Conservation (phyloP, 257 asterid species). For the Coffea canephora region DNA sequence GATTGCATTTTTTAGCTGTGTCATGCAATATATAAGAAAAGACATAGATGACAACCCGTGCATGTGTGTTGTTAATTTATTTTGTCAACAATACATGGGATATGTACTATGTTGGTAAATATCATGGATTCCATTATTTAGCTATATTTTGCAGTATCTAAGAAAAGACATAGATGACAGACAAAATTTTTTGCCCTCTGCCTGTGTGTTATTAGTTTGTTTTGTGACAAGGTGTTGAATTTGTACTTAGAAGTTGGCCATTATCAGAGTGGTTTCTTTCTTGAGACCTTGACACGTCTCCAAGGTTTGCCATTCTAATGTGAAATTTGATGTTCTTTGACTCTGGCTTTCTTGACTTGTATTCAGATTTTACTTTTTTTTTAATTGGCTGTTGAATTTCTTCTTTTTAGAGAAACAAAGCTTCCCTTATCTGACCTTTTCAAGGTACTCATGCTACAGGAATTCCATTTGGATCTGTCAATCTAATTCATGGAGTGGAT, state of each 20-base stretch:
- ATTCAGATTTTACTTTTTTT: not conserved
- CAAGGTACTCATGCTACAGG: constrained; percentile 51
- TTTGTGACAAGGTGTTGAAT: not conserved
- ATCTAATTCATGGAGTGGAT: constrained; percentile 91
- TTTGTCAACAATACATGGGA: not conserved
- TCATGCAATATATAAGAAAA: not conserved
- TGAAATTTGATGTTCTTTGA: not conserved
- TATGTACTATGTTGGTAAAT: not conserved
- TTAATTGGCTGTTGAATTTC: not conserved
- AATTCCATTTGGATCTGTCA: constrained; percentile 97
- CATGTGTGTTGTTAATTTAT: no score
- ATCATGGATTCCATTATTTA: not conserved
- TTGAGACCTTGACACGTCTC: not conserved
- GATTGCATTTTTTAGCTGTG: not conserved
- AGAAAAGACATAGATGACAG: not conserved
- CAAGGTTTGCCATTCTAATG: not conserved
- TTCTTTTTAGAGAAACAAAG: not conserved
- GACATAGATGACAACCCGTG: not conserved
- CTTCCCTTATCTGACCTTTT: constrained; percentile 7
- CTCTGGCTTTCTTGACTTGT: not conserved
- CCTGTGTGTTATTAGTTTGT: not conserved
- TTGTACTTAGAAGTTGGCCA: not conserved
- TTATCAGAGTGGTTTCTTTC: not conserved
- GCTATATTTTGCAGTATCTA: not conserved
- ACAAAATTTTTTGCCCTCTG: not conserved